Percentiles rank a stretch among this genome's conserved stretches.
Evolutionary conservation across 805 yeast species (phyloP).

Genomic region (Sungouiozyma ichnusensis): DNA sequence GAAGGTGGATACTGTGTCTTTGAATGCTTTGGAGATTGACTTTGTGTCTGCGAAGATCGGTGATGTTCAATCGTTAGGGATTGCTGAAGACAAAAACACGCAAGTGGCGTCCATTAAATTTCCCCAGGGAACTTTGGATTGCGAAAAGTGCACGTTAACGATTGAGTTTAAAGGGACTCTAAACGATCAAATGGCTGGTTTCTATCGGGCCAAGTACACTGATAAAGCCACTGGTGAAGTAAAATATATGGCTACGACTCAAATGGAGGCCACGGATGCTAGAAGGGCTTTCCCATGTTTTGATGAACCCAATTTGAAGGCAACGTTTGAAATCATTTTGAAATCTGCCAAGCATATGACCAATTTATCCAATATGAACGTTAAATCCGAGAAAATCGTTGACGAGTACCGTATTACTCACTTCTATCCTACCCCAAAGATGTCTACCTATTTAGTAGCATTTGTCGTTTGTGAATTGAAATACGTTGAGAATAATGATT

Average conservation of each 20-base stretch:
- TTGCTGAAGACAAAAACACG: slow-evolving; percentile 33
- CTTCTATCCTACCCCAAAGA: slow-evolving; percentile 57
- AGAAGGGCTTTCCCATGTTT: slow-evolving; percentile 70
- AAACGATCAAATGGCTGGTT: slow-evolving; percentile 62
- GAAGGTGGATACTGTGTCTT: slow-evolving; percentile 34
- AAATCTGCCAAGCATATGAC: slow-evolving; percentile 42
- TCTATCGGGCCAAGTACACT: slow-evolving; percentile 53
- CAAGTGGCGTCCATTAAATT: slow-evolving; percentile 59
- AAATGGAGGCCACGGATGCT: slow-evolving; percentile 67
- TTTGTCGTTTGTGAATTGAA: slow-evolving; percentile 60
- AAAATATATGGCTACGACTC: slow-evolving; percentile 23
- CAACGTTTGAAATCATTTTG: slow-evolving; percentile 49
- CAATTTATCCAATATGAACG: slow-evolving; percentile 62
- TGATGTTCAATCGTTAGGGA: slow-evolving; percentile 34
- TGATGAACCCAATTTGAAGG: slow-evolving; percentile 64
- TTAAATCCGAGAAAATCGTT: slow-evolving; percentile 28
- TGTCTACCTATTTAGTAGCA: slow-evolving; percentile 69
- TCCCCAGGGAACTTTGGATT: slow-evolving; percentile 29
- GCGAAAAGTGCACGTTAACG: slow-evolving; percentile 34
- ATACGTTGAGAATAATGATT: slow-evolving; percentile 41
- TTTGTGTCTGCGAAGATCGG: slow-evolving; percentile 38
- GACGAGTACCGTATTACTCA: slow-evolving; percentile 35
- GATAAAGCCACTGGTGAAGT: slow-evolving; percentile 31
- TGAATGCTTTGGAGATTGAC: slow-evolving; percentile 62
- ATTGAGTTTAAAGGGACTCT: slow-evolving; percentile 51